phyloP scores from a whole-genome alignment of 2,329 filamentous ascomycete genomes.

The Hymenoscyphus repandus region DNA sequence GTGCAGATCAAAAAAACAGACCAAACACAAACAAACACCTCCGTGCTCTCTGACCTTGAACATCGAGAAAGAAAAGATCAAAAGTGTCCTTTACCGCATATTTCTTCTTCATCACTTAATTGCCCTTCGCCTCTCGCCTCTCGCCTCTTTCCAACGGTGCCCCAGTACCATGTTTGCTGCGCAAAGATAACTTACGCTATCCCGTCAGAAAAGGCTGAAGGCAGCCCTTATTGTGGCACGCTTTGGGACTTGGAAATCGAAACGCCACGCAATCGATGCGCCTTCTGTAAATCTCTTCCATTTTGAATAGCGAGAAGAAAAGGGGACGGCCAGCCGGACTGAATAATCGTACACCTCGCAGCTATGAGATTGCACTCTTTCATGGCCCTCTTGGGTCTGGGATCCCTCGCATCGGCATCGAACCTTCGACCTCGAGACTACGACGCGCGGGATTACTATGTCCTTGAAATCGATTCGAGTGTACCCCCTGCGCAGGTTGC shows the following conservation, averaged over 20 bases:
- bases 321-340: neutral
- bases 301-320: neutral
- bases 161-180: too few species aligned
- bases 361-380: conserved; percentile 38
- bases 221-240: conserved; percentile 7
- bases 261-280: conserved; percentile 12
- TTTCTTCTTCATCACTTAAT: too few species aligned
- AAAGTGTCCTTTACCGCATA: too few species aligned
- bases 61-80: too few species aligned
- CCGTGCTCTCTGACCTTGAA: too few species aligned
- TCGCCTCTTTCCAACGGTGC: too few species aligned
- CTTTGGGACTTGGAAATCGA: conserved; percentile 10
- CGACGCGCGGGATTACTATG: conserved; percentile 84
- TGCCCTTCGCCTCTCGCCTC: too few species aligned
- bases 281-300: neutral
- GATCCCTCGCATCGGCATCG: conserved; percentile 42
- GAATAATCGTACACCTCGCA: neutral
- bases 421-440: conserved; percentile 60
- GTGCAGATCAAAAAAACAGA: neutral
- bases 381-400: conserved; percentile 49
- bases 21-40: too few species aligned
- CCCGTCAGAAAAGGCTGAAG: too few species aligned
- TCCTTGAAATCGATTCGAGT: conserved; percentile 70
- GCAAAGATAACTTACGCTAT: too few species aligned
- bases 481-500: conserved; percentile 66